A percentile compares a stretch with the other conserved stretches of the same genome.
Conservation (phyloP, 768 basidiomycete species). For the Suillus sp. region DNA sequence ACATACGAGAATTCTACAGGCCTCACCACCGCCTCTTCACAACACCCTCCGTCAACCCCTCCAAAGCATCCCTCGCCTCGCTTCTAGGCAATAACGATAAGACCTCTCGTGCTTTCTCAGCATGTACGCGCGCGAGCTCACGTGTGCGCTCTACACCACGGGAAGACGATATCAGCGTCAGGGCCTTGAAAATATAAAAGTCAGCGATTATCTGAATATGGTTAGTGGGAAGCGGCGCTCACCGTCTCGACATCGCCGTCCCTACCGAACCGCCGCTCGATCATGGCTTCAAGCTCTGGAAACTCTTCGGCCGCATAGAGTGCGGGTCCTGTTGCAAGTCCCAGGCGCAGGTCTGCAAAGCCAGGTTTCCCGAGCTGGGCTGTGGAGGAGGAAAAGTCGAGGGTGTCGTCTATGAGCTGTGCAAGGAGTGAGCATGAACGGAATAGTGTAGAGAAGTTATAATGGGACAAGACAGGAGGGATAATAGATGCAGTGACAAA, state of each 20-base stretch:
- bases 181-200: conserved; percentile 49
- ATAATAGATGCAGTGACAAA: not conserved
- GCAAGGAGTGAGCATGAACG: not conserved
- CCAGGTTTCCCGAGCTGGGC: conserved; percentile 86
- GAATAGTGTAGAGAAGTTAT: not conserved
- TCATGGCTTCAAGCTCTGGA: conserved; percentile 72
- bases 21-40: conserved; percentile 56
- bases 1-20: not conserved
- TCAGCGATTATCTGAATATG: not conserved
- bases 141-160: conserved; percentile 80
- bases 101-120: conserved; percentile 72
- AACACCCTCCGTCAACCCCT: conserved; percentile 68
- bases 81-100: conserved; percentile 76
- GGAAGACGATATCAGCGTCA: conserved; percentile 62
- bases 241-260: conserved; percentile 83
- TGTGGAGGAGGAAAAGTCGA: conserved; percentile 86
- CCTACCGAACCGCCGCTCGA: conserved; percentile 73
- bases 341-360: conserved; percentile 73
- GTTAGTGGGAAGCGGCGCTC: conserved; percentile 26
- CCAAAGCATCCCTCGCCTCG: conserved; percentile 76
- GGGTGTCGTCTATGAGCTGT: conserved; percentile 92
- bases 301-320: conserved; percentile 88
- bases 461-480: not conserved
- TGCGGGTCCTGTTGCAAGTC: conserved; percentile 83
- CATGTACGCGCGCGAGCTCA: conserved; percentile 73